Percentiles rank a stretch among this genome's conserved stretches.
phyloP scores from a whole-genome alignment of 75 land plant genomes.

The Isoetes taiwanensis region DNA sequence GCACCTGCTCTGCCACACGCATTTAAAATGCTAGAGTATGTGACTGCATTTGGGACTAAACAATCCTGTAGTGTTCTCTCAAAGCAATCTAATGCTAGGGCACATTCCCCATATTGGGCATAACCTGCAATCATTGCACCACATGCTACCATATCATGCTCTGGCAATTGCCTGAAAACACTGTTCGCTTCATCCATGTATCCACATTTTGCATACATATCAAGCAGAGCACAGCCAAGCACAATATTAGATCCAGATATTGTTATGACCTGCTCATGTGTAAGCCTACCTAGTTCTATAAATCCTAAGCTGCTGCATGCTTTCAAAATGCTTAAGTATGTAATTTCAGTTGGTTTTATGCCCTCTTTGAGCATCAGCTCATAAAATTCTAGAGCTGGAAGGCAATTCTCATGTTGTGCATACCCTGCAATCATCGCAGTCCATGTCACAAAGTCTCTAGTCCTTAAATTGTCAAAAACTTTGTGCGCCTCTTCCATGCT shows the following conservation, averaged over 20 bases:
- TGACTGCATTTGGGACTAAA: neutral
- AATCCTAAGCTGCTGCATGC: slow-evolving; percentile 12
- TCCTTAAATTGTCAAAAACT: slow-evolving; percentile 21
- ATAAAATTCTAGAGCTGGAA: slow-evolving; percentile 7
- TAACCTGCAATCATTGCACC: slow-evolving; percentile 28
- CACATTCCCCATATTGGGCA: slow-evolving; percentile 7
- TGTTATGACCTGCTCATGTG: slow-evolving; percentile 2
- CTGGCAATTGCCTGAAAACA: slow-evolving; percentile 21
- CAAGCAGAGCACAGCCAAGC: slow-evolving; percentile 14
- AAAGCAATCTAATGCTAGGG: neutral
- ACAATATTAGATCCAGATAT: neutral
- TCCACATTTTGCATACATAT: slow-evolving; percentile 24
- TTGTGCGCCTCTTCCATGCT: slow-evolving; percentile 22
- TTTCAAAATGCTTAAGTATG: slow-evolving; percentile 6
- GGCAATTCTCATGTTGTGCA: slow-evolving; percentile 4
- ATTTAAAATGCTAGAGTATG: neutral
- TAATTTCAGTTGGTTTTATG: slow-evolving; percentile 11
- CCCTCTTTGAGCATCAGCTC: slow-evolving; percentile 7
- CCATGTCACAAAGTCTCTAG: slow-evolving; percentile 19
- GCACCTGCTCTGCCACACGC: slow-evolving; percentile 15
- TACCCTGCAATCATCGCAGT: slow-evolving; percentile 23
- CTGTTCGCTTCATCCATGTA: slow-evolving; percentile 10
- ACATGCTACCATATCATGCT: slow-evolving; percentile 16
- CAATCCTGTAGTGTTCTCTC: neutral
- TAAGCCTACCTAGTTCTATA: slow-evolving; percentile 9